Percentiles rank a stretch among this genome's conserved stretches.
phyloP scores from a whole-genome alignment of 2,329 filamentous ascomycete genomes.

The Colletotrichum kahawae region DNA sequence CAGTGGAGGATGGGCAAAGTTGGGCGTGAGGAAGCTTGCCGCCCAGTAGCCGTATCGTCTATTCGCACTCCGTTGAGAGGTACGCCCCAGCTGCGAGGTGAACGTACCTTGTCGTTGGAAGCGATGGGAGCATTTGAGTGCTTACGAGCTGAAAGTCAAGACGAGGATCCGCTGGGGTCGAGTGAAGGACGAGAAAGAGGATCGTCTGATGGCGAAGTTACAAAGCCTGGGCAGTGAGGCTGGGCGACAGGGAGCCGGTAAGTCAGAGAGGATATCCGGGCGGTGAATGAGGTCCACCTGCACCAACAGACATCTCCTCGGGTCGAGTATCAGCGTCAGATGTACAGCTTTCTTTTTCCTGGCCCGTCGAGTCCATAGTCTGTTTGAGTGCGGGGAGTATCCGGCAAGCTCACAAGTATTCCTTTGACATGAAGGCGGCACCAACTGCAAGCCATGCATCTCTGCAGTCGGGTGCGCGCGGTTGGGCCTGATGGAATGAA shows the following conservation, averaged over 20 bases:
- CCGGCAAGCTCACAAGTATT: neutral
- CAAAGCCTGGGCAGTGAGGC: neutral
- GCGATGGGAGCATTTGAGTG: neutral
- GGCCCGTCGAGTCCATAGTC: neutral
- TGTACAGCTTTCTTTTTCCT: neutral
- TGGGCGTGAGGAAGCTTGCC: neutral
- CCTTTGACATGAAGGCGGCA: neutral
- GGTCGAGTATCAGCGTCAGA: neutral
- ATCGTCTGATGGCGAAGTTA: neutral
- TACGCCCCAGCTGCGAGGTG: neutral
- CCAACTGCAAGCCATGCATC: neutral
- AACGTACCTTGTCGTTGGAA: neutral
- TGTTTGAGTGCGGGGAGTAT: neutral
- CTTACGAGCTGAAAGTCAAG: neutral
- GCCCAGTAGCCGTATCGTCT: neutral
- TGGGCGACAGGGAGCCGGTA: neutral
- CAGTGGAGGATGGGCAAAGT: neutral
- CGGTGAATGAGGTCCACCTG: neutral
- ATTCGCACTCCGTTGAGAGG: neutral
- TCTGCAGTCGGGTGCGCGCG: neutral
- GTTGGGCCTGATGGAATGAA: neutral
- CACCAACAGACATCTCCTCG: neutral
- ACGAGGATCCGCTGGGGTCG: neutral
- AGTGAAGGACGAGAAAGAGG: neutral
- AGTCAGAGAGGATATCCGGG: neutral